Evolutionary conservation across 768 basidiomycete species (phyloP).

Genomic region (Mycena epipterygia): DNA sequence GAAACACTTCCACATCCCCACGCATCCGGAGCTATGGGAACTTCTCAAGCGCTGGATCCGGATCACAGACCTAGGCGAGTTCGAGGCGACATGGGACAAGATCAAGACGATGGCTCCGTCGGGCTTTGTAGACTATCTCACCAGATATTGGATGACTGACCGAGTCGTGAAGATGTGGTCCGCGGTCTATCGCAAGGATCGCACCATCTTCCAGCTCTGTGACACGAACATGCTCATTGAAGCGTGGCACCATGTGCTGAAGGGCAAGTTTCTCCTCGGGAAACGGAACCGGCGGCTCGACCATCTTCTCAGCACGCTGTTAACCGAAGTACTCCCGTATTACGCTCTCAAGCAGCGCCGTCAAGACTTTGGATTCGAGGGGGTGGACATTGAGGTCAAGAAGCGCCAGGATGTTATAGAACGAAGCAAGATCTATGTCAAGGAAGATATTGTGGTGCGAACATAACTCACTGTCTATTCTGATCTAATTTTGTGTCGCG

Average conservation of each 20-base stretch:
- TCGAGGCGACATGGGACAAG: conserved; percentile 28
- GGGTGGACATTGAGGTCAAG: conserved; percentile 35
- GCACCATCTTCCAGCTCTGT: conserved; percentile 28
- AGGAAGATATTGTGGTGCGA: conserved; percentile 7
- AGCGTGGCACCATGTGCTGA: conserved; percentile 46
- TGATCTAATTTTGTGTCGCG: too few relatives aligned
- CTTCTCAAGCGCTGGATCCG: conserved; percentile 40
- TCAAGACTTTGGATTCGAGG: conserved; percentile 41
- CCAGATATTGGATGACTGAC: conserved; percentile 34
- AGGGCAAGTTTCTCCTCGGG: conserved; percentile 42
- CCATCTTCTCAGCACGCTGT: conserved; percentile 38
- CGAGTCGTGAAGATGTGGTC: conserved; percentile 39
- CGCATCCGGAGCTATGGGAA: conserved; percentile 37
- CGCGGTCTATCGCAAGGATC: conserved; percentile 26
- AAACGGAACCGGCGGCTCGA: conserved; percentile 41
- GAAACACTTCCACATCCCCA: conserved; percentile 38
- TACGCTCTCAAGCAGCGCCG: conserved; percentile 37
- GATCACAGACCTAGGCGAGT: conserved; percentile 31
- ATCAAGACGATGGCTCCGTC: conserved; percentile 31
- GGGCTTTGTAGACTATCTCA: conserved; percentile 37
- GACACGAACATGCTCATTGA: conserved; percentile 48
- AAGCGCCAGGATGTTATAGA: conserved; percentile 23
- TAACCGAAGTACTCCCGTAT: conserved; percentile 32
- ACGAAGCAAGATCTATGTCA: conserved; percentile 2
- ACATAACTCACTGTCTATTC: too few relatives aligned